Evolutionary conservation across 1,139 yeast genomes (phyloP), one percentile per base, ranked within the genome.

Genomic region (Debaryomycetaceae sp.): DNA sequence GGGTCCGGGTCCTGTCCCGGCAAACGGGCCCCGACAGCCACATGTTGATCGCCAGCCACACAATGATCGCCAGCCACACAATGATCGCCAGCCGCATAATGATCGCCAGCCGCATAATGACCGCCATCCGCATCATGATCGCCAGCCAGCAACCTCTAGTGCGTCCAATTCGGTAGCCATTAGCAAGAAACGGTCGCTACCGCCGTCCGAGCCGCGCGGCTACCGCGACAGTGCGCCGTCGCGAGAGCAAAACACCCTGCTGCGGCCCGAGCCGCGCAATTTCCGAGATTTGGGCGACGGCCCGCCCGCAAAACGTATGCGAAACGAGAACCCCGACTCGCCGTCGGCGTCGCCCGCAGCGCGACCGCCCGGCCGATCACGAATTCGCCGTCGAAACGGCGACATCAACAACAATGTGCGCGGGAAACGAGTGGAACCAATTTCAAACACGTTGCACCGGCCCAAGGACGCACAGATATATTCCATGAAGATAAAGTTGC

Each of bases 401-500:
- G 26, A 27, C 11, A 14, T 12, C 20, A 19, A 16, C 4, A 24
- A 13, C 12, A 25, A 4, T 26, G 19, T 30, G 23, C 29, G 25
- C 3, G 26, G 20, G 13, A 16, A 20, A 13, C 29, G 15, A 26
- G 16, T 18, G 15, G 22, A n/a, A n/a, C n/a, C n/a, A n/a, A n/a
- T n/a, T n/a, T n/a, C n/a, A n/a, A n/a, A n/a, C n/a, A 10, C 15
- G 15, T 25, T 31, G 18, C 19, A 26, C 13, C 32, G 27, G 21
- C 32, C 32, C 31, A 13, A 25, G 25, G 16, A 29, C 16, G 41
- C 49, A 13, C 67, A 62, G 36, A 49, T 61, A n/a, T 63, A 58
- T 36, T 53, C 55, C 35, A 43, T 62, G 3, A 51, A 48, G 33
- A 43, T 50, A 3, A 34, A 35, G 2, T 49, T 51, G 27, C 32